Evolutionary conservation across 768 basidiomycete genomes (phyloP).

Genomic region (Termitomyces sp.): DNA sequence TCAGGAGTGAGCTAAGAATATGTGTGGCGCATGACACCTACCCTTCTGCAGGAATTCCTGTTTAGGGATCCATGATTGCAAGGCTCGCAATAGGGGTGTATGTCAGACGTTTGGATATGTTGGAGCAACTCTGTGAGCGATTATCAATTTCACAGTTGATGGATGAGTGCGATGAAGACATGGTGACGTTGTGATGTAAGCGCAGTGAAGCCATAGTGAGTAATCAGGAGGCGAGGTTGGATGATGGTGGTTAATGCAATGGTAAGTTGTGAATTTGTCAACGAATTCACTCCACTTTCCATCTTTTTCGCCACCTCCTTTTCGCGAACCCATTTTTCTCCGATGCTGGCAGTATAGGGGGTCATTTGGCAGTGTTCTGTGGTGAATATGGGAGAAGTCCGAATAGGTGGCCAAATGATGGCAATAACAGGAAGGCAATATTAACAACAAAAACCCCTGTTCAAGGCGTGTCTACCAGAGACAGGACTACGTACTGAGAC

Average conservation of each 20-base stretch:
- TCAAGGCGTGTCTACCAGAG: too few species aligned
- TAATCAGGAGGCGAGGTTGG: neutral
- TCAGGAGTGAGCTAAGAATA: neutral
- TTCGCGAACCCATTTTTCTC: neutral
- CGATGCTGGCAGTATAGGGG: neutral
- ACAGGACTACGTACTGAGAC: too few species aligned
- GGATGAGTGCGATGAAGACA: neutral
- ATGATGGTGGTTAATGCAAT: constrained; percentile 6
- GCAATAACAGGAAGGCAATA: too few species aligned
- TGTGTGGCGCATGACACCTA: constrained; percentile 1
- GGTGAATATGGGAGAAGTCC: too few species aligned
- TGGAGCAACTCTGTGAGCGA: neutral
- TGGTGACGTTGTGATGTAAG: neutral
- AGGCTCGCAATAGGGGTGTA: constrained; percentile 7
- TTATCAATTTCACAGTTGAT: neutral
- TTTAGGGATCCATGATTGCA: constrained; percentile 5
- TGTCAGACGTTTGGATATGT: neutral
- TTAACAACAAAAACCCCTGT: too few species aligned
- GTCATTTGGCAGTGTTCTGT: neutral
- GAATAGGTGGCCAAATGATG: too few species aligned
- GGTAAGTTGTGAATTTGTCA: neutral
- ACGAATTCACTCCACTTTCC: neutral
- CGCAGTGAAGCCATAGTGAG: neutral
- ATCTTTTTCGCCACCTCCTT: constrained; percentile 9
- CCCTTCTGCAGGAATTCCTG: constrained; percentile 8